Evolutionary conservation across 768 basidiomycete genomes (phyloP).

Genomic region (Macrolepiota albuminosa): DNA sequence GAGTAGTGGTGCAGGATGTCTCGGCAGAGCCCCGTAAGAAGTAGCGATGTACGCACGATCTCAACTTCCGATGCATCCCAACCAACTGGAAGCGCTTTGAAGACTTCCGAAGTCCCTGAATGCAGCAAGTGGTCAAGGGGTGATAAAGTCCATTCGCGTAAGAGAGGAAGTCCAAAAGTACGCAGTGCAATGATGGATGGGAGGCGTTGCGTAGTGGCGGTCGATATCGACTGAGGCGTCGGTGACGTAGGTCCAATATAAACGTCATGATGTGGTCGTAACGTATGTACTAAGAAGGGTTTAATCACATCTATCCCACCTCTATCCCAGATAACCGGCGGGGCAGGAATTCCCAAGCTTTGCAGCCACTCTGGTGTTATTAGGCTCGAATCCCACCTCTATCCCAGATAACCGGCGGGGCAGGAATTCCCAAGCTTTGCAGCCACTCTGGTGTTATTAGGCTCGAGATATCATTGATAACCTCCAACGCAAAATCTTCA

Average conservation of each 20-base stretch:
- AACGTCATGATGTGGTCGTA: conserved; percentile 36
- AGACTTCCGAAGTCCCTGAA: conserved; percentile 66
- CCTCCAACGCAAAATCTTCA: conserved; percentile 49
- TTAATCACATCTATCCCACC: conserved; percentile 45
- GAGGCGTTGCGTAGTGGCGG: conserved; percentile 50
- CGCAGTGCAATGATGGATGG: conserved; percentile 23
- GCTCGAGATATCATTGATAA: conserved; percentile 36
- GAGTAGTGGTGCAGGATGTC: conserved; percentile 39
- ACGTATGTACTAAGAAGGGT: conserved; percentile 54
- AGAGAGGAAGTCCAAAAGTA: conserved; percentile 40
- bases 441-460: conserved; percentile 40
- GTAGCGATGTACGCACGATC: conserved; percentile 62
- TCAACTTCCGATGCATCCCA: conserved; percentile 85
- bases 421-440: conserved; percentile 27
- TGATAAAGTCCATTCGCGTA: conserved; percentile 61
- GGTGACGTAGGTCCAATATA: conserved; percentile 47
- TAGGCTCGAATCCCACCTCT: conserved; percentile 34
- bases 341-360: conserved; percentile 30
- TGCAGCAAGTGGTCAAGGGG: conserved; percentile 78
- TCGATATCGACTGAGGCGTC: conserved; percentile 52
- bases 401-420: conserved; percentile 42
- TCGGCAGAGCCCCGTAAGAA: conserved; percentile 50
- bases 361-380: conserved; percentile 39
- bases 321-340: conserved; percentile 42
- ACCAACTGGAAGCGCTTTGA: conserved; percentile 56